Base-by-base conservation (phyloP, 352 stramenopile genomes). In the Phytopythium litorale region DNA sequence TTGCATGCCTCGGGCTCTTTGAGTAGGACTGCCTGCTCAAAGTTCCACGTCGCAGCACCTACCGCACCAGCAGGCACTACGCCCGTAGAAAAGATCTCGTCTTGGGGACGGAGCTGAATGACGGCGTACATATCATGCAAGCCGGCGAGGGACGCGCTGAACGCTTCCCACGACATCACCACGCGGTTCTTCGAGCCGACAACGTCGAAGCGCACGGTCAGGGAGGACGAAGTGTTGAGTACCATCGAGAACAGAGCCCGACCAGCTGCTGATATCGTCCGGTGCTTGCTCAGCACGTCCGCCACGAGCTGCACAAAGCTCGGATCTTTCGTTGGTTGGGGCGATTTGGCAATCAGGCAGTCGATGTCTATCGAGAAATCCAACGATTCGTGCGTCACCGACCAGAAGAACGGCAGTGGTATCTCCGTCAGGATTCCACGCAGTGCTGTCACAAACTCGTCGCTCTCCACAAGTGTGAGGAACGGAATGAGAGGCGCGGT, bases 321-420 rank as follows among this genome's bases (percentile, higher is more conserved):
- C 0, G 65, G 60, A 18, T 62, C 64, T 58, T 70, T 53, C 76
- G 67, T 28, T 87, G 78, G 1, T 70, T 54, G 28, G 0, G 53
- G 35, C 7, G 38, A 58, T n/a, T 43, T 28, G 35, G 33, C 38
- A 8, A 48, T 9, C 5, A 92, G 58, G 25, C 75, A 87, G 33
- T 81, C 79, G 0, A 69, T 68, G 35, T 89, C 81, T 43, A 92
- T 84, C 3, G 80, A 77, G 12, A 92, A 78, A 19, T 81, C 76
- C 16, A 92, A 73, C 7, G 59, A 69, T 7, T 70, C 73, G 19
- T 66, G 57, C 9, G 80, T 83, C 3, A 93, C 68, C 0, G 66
- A 79, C 75, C 78, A 91, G 40, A 91, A 93, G 62, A 91, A 90
- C 28, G 81, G 84, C 16, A 87, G 28, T 5, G 71, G 64, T 0